Evolutionary conservation across 1,284 basidiomycete species (phyloP), one percentile per base, ranked within the genome.

Genomic region (Pterula multifida): DNA sequence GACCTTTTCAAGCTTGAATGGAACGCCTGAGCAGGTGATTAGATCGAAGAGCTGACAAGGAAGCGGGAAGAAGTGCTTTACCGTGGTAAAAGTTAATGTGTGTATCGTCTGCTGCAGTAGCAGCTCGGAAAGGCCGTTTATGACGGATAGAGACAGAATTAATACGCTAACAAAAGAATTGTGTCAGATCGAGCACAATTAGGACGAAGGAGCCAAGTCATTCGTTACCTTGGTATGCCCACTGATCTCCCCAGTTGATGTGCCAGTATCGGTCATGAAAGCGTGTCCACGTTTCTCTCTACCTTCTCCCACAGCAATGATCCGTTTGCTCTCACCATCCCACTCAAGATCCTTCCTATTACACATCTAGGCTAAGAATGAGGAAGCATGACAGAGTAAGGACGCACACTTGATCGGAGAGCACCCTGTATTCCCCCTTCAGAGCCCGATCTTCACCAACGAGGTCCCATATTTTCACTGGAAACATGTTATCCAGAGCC

Each of bases 261-360:
- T 79, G 1, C 96, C 96, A 25, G 81, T 81, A 57, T 91, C 89
- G 65, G 91, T 79, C 70, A 90, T 83, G 67, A 94, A 92, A 0
- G 88, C 89, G 55, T 87, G 81, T 9, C 87, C 91, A 58, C 90
- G 91, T 84, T 84, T 88, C 61, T 94, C 94, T 55, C 83, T 78
- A 36, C 95, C 95, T 55, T 97, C 91, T 47, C 96, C 96, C n/a
- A 93, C 95, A 15, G 86, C 92, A 48, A 98, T 87, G 57, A 99
- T 86, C 13, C 96, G 79, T 66, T 98, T 96, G 61, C 88, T 90
- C 65, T 98, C 96, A 2, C 87, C 88, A 61, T 98, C 96, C 93
- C 94, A 98, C 19, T 85, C 85, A 3, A 98, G 76, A 66, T 98
- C 96, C 59, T 93, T 94, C 59, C 87, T 89, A 32, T 26, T 47